phyloP scores from a whole-genome alignment of 257 asterid genomes.

The Plantago major region DNA sequence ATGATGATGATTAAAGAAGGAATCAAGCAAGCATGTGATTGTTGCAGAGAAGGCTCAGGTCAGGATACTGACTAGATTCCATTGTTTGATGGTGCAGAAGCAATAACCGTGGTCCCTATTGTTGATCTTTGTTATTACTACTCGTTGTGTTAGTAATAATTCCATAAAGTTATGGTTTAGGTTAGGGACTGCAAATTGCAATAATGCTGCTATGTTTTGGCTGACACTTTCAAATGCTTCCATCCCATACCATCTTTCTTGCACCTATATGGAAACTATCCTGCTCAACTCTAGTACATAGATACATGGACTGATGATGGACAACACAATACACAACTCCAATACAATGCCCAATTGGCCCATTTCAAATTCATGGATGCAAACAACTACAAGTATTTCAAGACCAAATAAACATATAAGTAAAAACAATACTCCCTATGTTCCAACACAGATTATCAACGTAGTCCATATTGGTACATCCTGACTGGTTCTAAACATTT shows the following conservation, averaged over 20 bases:
- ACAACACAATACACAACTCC: too few species aligned
- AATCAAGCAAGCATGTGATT: slow-evolving; percentile 44
- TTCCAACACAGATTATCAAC: too few species aligned
- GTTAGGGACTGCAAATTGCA: neutral
- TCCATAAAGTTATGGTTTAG: slow-evolving; percentile 24
- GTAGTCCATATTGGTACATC: too few species aligned
- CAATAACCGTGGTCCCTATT: slow-evolving; percentile 23
- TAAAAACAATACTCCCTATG: too few species aligned
- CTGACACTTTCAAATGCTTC: slow-evolving; percentile 43
- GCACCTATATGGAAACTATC: slow-evolving; percentile 26
- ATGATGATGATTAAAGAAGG: too few species aligned
- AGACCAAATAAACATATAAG: too few species aligned
- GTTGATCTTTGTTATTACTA: neutral
- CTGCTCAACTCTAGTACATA: too few species aligned
- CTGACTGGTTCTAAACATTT: too few species aligned
- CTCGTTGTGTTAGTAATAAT: slow-evolving; percentile 3
- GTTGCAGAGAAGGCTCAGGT: slow-evolving; percentile 34
- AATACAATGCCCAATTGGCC: too few species aligned
- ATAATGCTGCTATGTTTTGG: slow-evolving; percentile 30
- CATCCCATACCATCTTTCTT: slow-evolving; percentile 30
- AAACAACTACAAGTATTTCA: too few species aligned
- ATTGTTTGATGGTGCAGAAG: slow-evolving; percentile 15
- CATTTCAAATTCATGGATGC: too few species aligned
- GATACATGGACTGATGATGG: too few species aligned
- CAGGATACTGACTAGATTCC: slow-evolving; percentile 33